Base-by-base conservation (phyloP, 495 filamentous ascomycete genomes). In the Ramalina intermedia region DNA sequence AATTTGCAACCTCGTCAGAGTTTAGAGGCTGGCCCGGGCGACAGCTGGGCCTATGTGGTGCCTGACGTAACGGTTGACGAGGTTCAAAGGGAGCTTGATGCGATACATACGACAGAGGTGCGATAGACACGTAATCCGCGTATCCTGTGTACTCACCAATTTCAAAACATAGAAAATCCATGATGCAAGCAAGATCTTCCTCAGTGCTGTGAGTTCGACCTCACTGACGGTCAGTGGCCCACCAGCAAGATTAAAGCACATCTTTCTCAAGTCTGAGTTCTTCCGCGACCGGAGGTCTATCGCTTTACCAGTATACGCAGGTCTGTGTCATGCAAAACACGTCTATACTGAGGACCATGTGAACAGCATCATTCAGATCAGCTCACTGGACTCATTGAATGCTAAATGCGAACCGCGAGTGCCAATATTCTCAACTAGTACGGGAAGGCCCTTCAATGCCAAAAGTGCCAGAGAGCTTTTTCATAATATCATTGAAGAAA, bases 1-100 rank as follows among this genome's bases (percentile, higher is more conserved):
- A 39, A 48, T 17, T 37, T 55, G 71, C 50, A 68, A 66, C 57
- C 81, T 46, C 61, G 69, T 65, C 65, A 72, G 51, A 53, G 68
- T 36, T 49, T 56, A 47, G 69, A 74, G 46, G 18, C 18, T 20
- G 9, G 27, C 9, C 27, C 29, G 56, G 18, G 18, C 18, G 57
- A 68, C 36, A 71, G 64, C 51, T 82, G 77, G 76, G 75, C 76
- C 1, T 74, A 72, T 48, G 68, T 75, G 48, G 62, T 78, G 29
- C 60, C 71, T 11, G 64, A 65, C 20, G n/a, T 39, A 64, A 3
- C 66, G 61, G 42, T 55, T 73, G 37, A 55, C 5, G 7, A 8
- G 35, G 35, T n/a, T 50, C 8, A 20, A 20, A 33, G 47, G 40
- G 41, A 51, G 57, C 58, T 45, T 6, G 33, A 16, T 7, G n/a